Base-by-base conservation (phyloP, 1,139 yeast species). In the Debaryomyces nepalensis region DNA sequence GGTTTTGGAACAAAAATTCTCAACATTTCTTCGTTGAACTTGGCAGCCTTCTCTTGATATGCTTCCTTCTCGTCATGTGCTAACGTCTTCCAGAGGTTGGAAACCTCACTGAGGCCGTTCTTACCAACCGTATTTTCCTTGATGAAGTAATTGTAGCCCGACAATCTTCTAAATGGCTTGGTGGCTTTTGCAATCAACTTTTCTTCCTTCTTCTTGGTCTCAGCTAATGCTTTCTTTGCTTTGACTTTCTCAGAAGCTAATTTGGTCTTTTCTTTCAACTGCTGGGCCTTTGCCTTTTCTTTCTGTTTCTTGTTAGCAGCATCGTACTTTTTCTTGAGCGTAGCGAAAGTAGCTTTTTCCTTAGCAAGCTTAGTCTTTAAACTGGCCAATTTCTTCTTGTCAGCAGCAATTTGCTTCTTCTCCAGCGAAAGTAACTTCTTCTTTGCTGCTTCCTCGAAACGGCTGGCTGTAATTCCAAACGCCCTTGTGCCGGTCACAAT, bases 1-100 rank as follows among this genome's bases (percentile, higher is more conserved):
- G 76, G 77, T 47, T 63, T 66, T 5, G 73, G 70, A 3, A 61
- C 55, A 51, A 53, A 70, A 9, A 57, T 47, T 35, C 58, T 44
- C 36, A 50, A 46, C 39, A 54, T 54, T 40, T 60, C 60, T 5
- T 55, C 63, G 48, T 71, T 69, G 49, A 51, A 52, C 24, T 52
- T 59, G 14, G 58, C 60, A 14, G 70, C 70, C 40, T 59, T 54
- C 4, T 42, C 49, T 20, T 52, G 43, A 46, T 43, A 69, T 4
- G 37, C 41, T 9, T 52, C 62, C 50, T 61, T 63, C 45, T 70
- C 75, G 21, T 42, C 47, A 3, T 53, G 61, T 9, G 64, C 27
- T 48, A 65, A 57, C 4, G 45, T 30, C 16, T 52, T 47, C 66
- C 66, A 66, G 14, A 54, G 41, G 23, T 49, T 49, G 10, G 60